phyloP scores from a whole-genome alignment of 805 yeast genomes.

The Isabelozyma rhagii region DNA sequence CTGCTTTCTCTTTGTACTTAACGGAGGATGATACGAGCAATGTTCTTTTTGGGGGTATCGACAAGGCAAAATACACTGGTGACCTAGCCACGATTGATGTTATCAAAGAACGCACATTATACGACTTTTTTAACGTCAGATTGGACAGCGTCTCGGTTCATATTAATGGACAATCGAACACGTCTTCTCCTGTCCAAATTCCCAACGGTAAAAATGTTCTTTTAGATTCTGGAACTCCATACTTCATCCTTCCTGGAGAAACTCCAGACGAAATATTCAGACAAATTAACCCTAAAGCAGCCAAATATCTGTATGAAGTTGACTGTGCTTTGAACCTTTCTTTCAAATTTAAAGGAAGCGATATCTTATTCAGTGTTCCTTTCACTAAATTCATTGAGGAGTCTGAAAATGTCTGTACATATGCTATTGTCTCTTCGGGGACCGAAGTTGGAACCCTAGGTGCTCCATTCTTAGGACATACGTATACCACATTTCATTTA shows the following conservation, averaged over 20 bases:
- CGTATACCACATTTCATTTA: background rate
- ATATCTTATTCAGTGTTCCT: slow-evolving; percentile 1
- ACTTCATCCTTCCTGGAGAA: slow-evolving; percentile 40
- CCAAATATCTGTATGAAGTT: slow-evolving; percentile 6
- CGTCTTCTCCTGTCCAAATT: background rate
- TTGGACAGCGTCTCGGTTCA: slow-evolving; percentile 42
- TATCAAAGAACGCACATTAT: slow-evolving; percentile 11
- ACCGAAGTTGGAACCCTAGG: background rate
- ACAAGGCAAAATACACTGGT: slow-evolving; percentile 22
- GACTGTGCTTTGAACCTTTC: slow-evolving; percentile 11
- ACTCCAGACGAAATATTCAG: background rate
- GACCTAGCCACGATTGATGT: slow-evolving; percentile 24
- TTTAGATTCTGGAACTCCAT: slow-evolving; percentile 59
- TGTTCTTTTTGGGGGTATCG: slow-evolving; percentile 26
- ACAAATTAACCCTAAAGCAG: background rate
- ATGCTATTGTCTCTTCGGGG: slow-evolving; percentile 11
- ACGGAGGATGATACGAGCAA: slow-evolving; percentile 20
- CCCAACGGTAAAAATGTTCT: background rate
- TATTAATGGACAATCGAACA: slow-evolving; percentile 16
- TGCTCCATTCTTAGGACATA: background rate
- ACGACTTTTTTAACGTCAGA: background rate
- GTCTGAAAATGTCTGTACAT: background rate
- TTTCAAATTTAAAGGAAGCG: slow-evolving; percentile 5
- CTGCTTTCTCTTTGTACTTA: slow-evolving; percentile 37
- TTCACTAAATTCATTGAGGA: slow-evolving; percentile 3